phyloP scores from a whole-genome alignment of 2,329 filamentous ascomycete species.

The Tolypocladium album region DNA sequence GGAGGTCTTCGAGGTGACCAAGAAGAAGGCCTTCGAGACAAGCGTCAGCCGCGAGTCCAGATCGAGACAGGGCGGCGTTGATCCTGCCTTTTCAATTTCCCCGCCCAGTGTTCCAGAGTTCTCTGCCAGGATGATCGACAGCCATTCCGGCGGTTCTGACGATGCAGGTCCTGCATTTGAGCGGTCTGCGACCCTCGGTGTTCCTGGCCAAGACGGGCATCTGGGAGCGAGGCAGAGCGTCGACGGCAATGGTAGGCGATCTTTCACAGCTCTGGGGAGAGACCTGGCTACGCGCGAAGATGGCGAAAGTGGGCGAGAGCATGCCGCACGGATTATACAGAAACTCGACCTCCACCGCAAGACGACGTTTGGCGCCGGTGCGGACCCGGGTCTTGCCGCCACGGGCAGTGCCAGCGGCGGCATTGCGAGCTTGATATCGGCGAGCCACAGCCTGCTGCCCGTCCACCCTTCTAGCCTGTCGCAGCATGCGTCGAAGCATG shows the following conservation, averaged over 20 bases:
- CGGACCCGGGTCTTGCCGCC: constrained; percentile 25
- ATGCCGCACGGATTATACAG: constrained; percentile 81
- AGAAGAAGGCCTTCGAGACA: constrained; percentile 79
- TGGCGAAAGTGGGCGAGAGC: constrained; percentile 65
- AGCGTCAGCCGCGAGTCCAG: constrained; percentile 43
- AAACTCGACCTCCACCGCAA: constrained; percentile 86
- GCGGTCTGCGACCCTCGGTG: constrained; percentile 50
- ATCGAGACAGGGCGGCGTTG: constrained; percentile 37
- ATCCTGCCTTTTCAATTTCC: constrained; percentile 85
- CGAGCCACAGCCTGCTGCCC: constrained; percentile 70
- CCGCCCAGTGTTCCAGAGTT: constrained; percentile 84
- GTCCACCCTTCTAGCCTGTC: constrained; percentile 31
- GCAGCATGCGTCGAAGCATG: constrained; percentile 15
- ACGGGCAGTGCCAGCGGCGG: constrained; percentile 42
- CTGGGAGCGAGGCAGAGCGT: constrained; percentile 55
- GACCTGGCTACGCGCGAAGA: constrained; percentile 47
- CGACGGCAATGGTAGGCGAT: constrained; percentile 52
- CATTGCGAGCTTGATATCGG: constrained; percentile 76
- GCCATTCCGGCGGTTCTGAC: constrained; percentile 45
- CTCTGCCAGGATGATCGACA: constrained; percentile 66
- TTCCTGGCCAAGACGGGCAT: constrained; percentile 47
- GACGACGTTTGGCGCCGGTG: constrained; percentile 43
- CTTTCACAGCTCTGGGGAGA: constrained; percentile 40
- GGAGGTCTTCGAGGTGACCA: constrained; percentile 83
- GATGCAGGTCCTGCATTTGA: constrained; percentile 33